Evolutionary conservation across 306 rosid species (phyloP), one percentile per base, ranked within the genome.

Genomic region (Rubus idaeus): DNA sequence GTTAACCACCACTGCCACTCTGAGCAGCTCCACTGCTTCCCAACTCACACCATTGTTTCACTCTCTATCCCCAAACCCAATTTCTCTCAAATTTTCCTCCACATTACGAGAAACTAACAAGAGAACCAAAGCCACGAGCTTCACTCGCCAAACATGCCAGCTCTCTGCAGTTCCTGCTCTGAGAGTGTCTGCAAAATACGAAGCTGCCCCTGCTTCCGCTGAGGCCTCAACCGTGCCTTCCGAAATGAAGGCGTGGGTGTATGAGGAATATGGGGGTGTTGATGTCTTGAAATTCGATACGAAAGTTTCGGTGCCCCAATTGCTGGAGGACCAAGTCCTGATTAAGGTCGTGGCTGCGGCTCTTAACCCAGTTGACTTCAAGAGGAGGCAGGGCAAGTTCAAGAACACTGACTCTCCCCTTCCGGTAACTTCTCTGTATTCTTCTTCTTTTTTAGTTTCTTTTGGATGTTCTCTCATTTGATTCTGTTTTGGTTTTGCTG

Each of bases 211-310:
- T 72, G 83, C 90, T 73, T 83, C 96, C 5, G 47, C 84, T 6
- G 86, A 84, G 62, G 81, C 90, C 13, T 80, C 86, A 5, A 86
- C 85, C 46, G 83, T 92, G 2, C 88, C 97, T 14, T 73, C 90
- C 26, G 85, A 90, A 18, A 95, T 95, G 99, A 95, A 92, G 83
- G 97, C 96, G 0, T 94, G 98, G 98, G 87, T 94, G 1, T 94
- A 94, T 78, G 92, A 85, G 0, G 96, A 89, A 46, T 92, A 94
- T 71, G 98, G 97, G 6, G 84, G 88, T 66, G 90, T 90, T 5
- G 95, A 87, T 76, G 97, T 92, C 26, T 77, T 91, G 93, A 90
- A 84, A 81, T 80, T 89, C 16, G 96, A 94, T 2, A 75, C 78
- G 3, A 88, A 61, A 8, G 90, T 91, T 30, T 75, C 81, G 21